Evolutionary conservation across 169 alveolate species (phyloP).

Genomic region (Plasmodium coatneyi): DNA sequence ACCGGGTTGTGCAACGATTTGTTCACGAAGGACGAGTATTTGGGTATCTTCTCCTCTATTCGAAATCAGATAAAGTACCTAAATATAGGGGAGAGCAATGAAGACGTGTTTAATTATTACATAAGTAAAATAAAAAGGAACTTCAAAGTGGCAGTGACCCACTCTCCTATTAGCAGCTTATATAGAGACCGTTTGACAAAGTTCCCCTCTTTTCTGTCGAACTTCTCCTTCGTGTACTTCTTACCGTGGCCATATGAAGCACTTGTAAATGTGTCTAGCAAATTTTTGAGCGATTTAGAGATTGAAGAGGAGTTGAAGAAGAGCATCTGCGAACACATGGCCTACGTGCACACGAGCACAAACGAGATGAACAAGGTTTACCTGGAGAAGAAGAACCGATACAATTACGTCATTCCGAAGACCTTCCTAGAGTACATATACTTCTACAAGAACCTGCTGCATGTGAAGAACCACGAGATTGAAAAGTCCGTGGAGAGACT

Average conservation of each 20-base stretch:
- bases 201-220: slow-evolving; percentile 67
- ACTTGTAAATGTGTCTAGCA: slow-evolving; percentile 92
- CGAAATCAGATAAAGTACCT: slow-evolving; percentile 84
- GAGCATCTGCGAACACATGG: slow-evolving; percentile 92
- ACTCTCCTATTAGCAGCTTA: slow-evolving; percentile 72
- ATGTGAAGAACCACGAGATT: slow-evolving; percentile 89
- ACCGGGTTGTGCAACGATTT: slow-evolving; percentile 95
- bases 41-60: slow-evolving; percentile 89
- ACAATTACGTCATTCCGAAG: slow-evolving; percentile 97
- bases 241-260: slow-evolving; percentile 98
- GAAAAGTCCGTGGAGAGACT: slow-evolving; percentile 77
- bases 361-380: slow-evolving; percentile 92
- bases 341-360: slow-evolving; percentile 95
- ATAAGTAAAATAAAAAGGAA: slow-evolving; percentile 79
- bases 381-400: slow-evolving; percentile 91
- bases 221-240: slow-evolving; percentile 96
- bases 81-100: slow-evolving; percentile 88
- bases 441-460: slow-evolving; percentile 92
- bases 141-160: slow-evolving; percentile 79
- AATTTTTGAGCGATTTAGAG: slow-evolving; percentile 90
- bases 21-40: slow-evolving; percentile 93
- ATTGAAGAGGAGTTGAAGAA: slow-evolving; percentile 89
- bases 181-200: slow-evolving; percentile 65
- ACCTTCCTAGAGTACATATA: slow-evolving; percentile 94
- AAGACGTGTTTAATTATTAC: slow-evolving; percentile 87